phyloP scores from a whole-genome alignment of 176 grass and related monocot genomes.

The Areca catechu region DNA sequence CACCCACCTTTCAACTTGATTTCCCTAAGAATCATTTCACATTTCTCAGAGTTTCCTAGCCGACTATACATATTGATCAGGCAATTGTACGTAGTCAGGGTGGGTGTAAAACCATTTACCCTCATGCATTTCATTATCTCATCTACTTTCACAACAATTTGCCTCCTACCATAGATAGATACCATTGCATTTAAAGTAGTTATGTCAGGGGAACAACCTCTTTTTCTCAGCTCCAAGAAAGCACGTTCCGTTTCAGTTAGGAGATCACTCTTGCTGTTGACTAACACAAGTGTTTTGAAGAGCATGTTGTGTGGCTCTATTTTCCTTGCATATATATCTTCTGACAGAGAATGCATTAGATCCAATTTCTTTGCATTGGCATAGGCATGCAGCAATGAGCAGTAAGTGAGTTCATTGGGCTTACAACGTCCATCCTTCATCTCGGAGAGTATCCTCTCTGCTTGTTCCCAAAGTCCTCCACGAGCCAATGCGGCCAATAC shows the following conservation, averaged over 20 bases:
- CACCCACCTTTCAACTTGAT: constrained; percentile 58
- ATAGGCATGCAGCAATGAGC: constrained; percentile 88
- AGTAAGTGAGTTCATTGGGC: constrained; percentile 79
- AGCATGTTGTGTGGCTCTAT: constrained; percentile 54
- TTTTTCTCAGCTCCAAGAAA: constrained; percentile 49
- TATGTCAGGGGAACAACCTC: constrained; percentile 61
- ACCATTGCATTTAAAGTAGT: constrained; percentile 84
- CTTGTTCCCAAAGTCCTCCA: constrained; percentile 54
- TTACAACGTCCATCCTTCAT: constrained; percentile 67
- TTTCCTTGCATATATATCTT: constrained; percentile 65
- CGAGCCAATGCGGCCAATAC: constrained; percentile 75
- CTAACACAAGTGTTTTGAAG: constrained; percentile 71
- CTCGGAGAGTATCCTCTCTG: constrained; percentile 66
- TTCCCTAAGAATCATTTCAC: constrained; percentile 64
- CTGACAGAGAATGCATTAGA: constrained; percentile 45
- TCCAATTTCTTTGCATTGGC: constrained; percentile 60
- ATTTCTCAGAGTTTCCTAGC: constrained; percentile 64
- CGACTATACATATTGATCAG: constrained; percentile 90
- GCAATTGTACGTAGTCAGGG: constrained; percentile 66
- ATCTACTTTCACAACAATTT: constrained; percentile 68
- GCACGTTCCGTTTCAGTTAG: constrained; percentile 57
- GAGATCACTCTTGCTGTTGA: constrained; percentile 77
- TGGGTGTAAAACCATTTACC: constrained; percentile 50
- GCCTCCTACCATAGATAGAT: constrained; percentile 74
- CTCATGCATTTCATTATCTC: constrained; percentile 65